Evolutionary conservation across 2,329 filamentous ascomycete species (phyloP), one percentile per base, ranked within the genome.

Genomic region (Hypoxylon sp.): DNA sequence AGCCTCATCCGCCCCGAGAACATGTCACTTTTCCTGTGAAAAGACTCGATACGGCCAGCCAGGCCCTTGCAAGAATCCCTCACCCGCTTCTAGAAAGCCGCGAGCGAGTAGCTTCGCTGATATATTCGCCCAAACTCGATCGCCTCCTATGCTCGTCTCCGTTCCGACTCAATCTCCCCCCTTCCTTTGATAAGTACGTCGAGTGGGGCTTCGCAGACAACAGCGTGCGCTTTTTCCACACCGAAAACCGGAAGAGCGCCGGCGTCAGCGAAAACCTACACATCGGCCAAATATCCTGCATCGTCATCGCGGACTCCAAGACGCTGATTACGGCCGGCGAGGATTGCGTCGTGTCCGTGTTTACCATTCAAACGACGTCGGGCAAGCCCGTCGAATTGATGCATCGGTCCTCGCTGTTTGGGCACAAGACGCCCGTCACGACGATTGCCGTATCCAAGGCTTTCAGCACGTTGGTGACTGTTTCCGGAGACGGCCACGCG

Each of bases 181-280:
- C 94, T 0, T 78, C 80, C 46, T 96, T 92, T 70, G 93, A 98
- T 75, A 92, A 92, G 67, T 97, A 92, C 69, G 83, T 98, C 65
- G 92, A 97, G 76, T 98, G 94, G 94, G 94, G 94, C 1, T 98
- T 96, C 68, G 90, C 91, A 0, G 95, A 99, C 73, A 91, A 91
- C 67, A 96, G 91, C 65, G 84, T 99, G 23, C 89, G 95, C 3
- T 98, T 99, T 79, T 97, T 91, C 76, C 86, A 89, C 52, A 87
- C 89, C 43, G 92, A 97, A 65, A 91, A 86, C 55, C 88, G 91
- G 70, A 93, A 91, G 77, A 79, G 79, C 81, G 86, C 96, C 29
- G 94, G 94, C 0, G 82, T 97, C 15, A 97, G 94, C 70, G 95
- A 99, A 74, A 96, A 98, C 70, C 81, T 97, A 2, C 95, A 99